Evolutionary conservation across 352 stramenopile genomes (phyloP), one percentile per base, ranked within the genome.

Genomic region (Globisporangium recalcitrans): DNA sequence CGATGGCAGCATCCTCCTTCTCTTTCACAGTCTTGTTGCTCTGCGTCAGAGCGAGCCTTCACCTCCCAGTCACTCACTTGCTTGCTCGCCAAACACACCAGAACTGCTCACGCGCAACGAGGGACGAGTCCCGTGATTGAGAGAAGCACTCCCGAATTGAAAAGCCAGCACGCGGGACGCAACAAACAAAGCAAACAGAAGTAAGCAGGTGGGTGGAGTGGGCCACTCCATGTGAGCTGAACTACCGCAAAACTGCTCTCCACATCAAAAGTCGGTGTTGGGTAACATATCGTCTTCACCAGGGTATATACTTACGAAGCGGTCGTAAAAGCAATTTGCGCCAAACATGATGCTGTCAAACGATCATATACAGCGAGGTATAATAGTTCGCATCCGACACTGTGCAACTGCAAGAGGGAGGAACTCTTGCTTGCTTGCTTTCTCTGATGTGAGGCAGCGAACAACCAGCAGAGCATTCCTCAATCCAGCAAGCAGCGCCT

Each of bases 1-100:
- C 53, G 69, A 70, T 62, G 85, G 66, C 77, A 86, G 83, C n/a
- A 52, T 70, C 47, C 26, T 42, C 46, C 52, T 16, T 36, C 11
- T n/a, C 2, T 36, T 47, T 32, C 44, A 26, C 29, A 60, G 60
- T 56, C 51, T 52, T 49, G 56, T 32, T 51, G 52, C 21, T 42
- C 8, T 46, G 16, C 38, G 38, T 21, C 21, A 7, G 38, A 42
- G 36, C 36, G 14, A n/a, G 32, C 36, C 38, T 46, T 46, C 38
- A 16, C 38, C 36, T 68, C 32, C 59, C 52, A 56, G 19, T 26
- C 31, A n/a, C n/a, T n/a, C n/a, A n/a, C n/a, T n/a, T n/a, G n/a
- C n/a, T n/a, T n/a, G 52, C 62, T 60, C 70, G 60, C 68, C 31
- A 21, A 31, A n/a, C 10, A 6, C 24, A 32, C 6, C 29, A 8